Percentiles rank a stretch among this genome's conserved stretches.
These are phyloP conservation scores for Drechslerella dactyloides DNA, from an alignment of 2,329 filamentous ascomycete genomes.

Conservation along the genomic window DNA sequence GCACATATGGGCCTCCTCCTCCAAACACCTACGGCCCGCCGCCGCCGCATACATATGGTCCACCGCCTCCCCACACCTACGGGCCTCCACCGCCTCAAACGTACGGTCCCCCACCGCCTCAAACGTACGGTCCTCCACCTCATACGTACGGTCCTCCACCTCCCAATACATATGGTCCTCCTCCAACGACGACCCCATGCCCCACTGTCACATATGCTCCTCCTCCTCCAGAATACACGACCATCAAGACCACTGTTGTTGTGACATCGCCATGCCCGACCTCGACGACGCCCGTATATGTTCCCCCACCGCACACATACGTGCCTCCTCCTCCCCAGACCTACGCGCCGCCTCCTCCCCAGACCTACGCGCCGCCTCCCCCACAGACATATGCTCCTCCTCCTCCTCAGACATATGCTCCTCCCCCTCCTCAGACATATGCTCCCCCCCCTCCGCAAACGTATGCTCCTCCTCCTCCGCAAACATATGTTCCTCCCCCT, in stretches of 20 bases:
- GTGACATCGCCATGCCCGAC: neutral
- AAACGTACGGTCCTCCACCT: too few species aligned
- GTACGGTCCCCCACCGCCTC: too few species aligned
- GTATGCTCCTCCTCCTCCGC: constrained; percentile 7
- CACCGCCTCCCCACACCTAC: too few species aligned
- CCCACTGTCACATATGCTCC: too few species aligned
- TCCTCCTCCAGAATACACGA: neutral
- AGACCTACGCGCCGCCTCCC: neutral
- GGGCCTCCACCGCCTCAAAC: too few species aligned
- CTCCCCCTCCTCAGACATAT: constrained; percentile 1
- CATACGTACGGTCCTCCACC: too few species aligned
- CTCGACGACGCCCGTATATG: constrained; percentile 3
- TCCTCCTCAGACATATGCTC: constrained; percentile 3
- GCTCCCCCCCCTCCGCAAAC: constrained; percentile 4
- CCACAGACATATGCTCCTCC: neutral
- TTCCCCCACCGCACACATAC: constrained; percentile 4
- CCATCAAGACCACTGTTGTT: neutral
- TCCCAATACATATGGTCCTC: too few species aligned
- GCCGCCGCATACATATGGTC: too few species aligned
- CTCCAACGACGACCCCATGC: neutral
- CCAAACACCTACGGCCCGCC: too few species aligned
- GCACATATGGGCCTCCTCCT: constrained; percentile 8
- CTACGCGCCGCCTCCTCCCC: neutral
- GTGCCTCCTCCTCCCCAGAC: neutral
- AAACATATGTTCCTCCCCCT: constrained; percentile 13